phyloP scores from a whole-genome alignment of 2,329 filamentous ascomycete genomes.

The Arthrobotrys entomopaga region DNA sequence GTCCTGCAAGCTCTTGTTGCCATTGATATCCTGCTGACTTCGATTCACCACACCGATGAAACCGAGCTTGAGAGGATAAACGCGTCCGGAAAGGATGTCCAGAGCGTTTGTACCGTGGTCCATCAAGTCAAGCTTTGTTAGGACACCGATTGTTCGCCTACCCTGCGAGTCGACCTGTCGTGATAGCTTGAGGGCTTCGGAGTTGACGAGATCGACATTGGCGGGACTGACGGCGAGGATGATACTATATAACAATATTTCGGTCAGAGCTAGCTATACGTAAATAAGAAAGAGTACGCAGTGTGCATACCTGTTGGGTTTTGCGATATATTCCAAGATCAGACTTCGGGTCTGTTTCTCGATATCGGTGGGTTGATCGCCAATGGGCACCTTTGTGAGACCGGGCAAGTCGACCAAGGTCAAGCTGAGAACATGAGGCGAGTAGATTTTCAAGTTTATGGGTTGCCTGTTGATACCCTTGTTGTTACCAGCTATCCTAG shows the following conservation, averaged over 20 bases:
- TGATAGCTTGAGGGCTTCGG: constrained; percentile 94
- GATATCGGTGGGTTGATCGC: constrained; percentile 95
- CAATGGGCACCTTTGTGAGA: constrained; percentile 96
- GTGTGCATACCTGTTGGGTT: constrained; percentile 75
- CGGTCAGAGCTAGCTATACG: constrained; percentile 13
- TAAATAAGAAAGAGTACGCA: neutral
- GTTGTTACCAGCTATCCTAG: constrained; percentile 92
- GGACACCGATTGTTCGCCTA: constrained; percentile 91
- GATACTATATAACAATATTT: constrained; percentile 70
- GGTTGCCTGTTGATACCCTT: constrained; percentile 98
- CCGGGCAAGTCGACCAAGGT: constrained; percentile 96
- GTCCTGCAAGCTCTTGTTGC: constrained; percentile 92
- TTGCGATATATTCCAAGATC: constrained; percentile 97
- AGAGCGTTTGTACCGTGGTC: constrained; percentile 98
- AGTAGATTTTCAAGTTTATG: constrained; percentile 99
- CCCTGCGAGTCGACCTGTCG: constrained; percentile 96
- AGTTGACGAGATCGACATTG: constrained; percentile 98
- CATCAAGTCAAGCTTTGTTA: constrained; percentile 98
- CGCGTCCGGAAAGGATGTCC: constrained; percentile 95
- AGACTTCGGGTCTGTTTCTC: constrained; percentile 97
- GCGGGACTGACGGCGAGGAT: constrained; percentile 95
- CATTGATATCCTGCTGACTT: constrained; percentile 97
- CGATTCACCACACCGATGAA: constrained; percentile 99
- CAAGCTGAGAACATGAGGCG: constrained; percentile 92
- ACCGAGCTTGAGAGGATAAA: constrained; percentile 95